These are phyloP conservation scores for Metschnikowia chrysomelidarum DNA, from an alignment of 805 yeast genomes.

Conservation along the genomic window DNA sequence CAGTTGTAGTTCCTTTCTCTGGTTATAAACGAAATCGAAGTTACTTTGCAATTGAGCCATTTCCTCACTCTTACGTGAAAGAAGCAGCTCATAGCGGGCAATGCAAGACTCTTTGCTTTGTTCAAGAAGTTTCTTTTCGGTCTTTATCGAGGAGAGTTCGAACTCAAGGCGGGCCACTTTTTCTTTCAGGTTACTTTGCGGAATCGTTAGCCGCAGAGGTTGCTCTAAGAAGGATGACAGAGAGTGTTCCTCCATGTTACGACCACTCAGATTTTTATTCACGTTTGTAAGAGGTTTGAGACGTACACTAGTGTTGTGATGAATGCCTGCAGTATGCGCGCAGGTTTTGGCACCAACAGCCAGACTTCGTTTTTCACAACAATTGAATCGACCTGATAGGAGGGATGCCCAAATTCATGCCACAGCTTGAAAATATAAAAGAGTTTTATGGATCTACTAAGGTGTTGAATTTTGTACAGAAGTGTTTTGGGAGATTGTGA, in stretches of 20 bases:
- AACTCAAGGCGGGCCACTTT: slow-evolving; percentile 26
- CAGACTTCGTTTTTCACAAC: no score
- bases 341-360: no score
- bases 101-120: slow-evolving; percentile 25
- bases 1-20: slow-evolving; percentile 31
- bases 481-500: no score
- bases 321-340: no score
- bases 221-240: slow-evolving; percentile 21
- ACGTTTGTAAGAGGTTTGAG: no score
- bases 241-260: slow-evolving; percentile 18
- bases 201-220: slow-evolving; percentile 12
- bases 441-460: no score
- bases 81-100: slow-evolving; percentile 24
- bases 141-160: slow-evolving; percentile 29
- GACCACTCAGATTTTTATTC: no score
- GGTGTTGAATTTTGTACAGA: no score
- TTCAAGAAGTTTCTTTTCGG: slow-evolving; percentile 34
- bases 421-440: no score
- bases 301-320: no score
- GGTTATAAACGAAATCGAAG: slow-evolving; percentile 35
- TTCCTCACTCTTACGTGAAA: slow-evolving; percentile 33
- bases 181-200: slow-evolving; percentile 6
- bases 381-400: no score
- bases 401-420: no score
- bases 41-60: slow-evolving; percentile 32